Evolutionary conservation across 306 rosid genomes (phyloP).

Genomic region (Corylus heterophylla): DNA sequence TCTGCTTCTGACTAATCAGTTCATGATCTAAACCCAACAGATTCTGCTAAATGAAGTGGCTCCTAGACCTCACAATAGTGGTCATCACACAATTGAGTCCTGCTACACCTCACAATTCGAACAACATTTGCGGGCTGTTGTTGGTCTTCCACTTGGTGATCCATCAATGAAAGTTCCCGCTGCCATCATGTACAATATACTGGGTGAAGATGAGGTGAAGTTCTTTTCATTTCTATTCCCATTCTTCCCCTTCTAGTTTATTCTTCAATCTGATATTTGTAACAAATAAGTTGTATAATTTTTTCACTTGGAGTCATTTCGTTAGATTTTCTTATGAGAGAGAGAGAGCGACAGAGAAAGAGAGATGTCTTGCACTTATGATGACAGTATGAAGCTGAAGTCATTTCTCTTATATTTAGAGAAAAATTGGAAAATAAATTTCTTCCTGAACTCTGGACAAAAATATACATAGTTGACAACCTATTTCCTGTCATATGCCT

Average conservation of each 20-base stretch:
- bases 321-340: neutral
- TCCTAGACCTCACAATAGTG: conserved; percentile 96
- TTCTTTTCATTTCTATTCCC: neutral
- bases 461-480: neutral
- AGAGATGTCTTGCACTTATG: neutral
- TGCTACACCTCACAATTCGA: conserved; percentile 88
- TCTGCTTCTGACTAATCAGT: conserved; percentile 17
- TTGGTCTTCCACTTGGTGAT: conserved; percentile 98
- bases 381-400: neutral
- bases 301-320: neutral
- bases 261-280: neutral
- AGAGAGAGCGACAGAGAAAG: neutral
- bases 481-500: neutral
- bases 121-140: conserved; percentile 92
- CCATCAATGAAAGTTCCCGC: conserved; percentile 87
- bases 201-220: conserved; percentile 87
- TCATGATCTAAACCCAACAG: conserved; percentile 35
- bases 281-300: neutral
- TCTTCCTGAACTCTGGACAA: too few relatives aligned
- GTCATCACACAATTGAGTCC: conserved; percentile 92
- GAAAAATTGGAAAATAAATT: neutral
- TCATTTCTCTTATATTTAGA: neutral
- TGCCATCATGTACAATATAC: conserved; percentile 82
- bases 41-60: conserved; percentile 95
- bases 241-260: too few relatives aligned